Base-by-base conservation (phyloP, 176 grass and related monocot genomes). In the Hyparrhenia diplandra region DNA sequence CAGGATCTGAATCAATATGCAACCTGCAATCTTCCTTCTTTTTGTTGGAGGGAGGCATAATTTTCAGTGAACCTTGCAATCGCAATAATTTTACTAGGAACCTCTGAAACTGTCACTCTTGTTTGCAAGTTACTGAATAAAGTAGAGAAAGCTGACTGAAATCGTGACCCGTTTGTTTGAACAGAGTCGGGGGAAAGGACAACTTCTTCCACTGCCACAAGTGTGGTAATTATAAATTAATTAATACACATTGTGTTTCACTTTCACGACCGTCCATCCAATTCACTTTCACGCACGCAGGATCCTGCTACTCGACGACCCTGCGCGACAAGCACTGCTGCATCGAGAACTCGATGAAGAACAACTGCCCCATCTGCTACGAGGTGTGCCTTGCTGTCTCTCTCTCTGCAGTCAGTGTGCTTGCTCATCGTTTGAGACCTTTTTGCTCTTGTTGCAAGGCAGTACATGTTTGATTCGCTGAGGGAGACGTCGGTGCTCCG, bases 201-300 rank as follows among this genome's bases (percentile, higher is more conserved):
- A 94, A 90, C 14, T 97, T 90, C 75, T 97, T 92, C 79, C 94
- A 97, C 79, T 97, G 94, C 80, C 17, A 92, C 2, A 97, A 92
- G 79, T 97, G 94, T 52, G 94, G 94, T 94, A 52, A 52, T n/a
- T 12, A 46, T 14, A 47, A 5, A 47, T 16, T 8, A n/a, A n/a
- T n/a, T n/a, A n/a, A n/a, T 20, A 52, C 4, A 2, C 20, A 20
- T n/a, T n/a, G n/a, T n/a, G n/a, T n/a, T n/a, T n/a, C n/a, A n/a
- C n/a, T n/a, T n/a, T n/a, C n/a, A n/a, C n/a, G n/a, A n/a, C n/a
- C n/a, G n/a, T n/a, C n/a, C n/a, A n/a, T n/a, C n/a, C n/a, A n/a
- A n/a, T n/a, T n/a, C n/a, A n/a, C n/a, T n/a, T n/a, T n/a, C n/a
- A n/a, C n/a, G n/a, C 13, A 66, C 75, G 34, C 83, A 97, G 92